Percentiles rank a stretch among this genome's conserved stretches.
Conservation (phyloP, 768 basidiomycete species). For the Suillus occidentalis region DNA sequence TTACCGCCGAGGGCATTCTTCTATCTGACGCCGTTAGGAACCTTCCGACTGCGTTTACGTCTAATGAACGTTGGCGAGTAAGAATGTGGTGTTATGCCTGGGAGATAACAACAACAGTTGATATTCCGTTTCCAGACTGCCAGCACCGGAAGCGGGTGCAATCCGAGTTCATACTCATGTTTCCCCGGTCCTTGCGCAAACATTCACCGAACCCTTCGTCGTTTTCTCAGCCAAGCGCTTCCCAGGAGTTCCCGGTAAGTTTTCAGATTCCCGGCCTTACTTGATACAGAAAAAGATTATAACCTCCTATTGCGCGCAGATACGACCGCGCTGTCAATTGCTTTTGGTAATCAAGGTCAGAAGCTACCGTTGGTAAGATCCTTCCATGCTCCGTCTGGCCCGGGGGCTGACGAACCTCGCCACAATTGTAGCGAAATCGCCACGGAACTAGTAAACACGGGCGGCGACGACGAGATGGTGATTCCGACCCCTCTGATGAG, state of each 20-base stretch:
- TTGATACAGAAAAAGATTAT: constrained; percentile 14
- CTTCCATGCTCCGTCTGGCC: constrained; percentile 22
- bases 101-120: constrained; percentile 17
- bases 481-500: constrained; percentile 66
- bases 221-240: constrained; percentile 94
- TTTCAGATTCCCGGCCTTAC: constrained; percentile 17
- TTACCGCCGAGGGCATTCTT: constrained; percentile 25
- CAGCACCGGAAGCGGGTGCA: constrained; percentile 72
- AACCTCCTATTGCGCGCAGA: constrained; percentile 44
- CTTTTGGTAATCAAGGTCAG: constrained; percentile 87
- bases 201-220: constrained; percentile 79
- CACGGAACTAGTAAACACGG: constrained; percentile 68
- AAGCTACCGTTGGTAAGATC: constrained; percentile 77
- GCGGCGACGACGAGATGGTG: constrained; percentile 54
- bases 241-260: constrained; percentile 86
- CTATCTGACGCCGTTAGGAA: constrained; percentile 49
- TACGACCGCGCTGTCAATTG: constrained; percentile 87
- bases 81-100: constrained; percentile 39
- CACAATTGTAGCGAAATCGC: constrained; percentile 65
- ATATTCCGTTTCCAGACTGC: constrained; percentile 46
- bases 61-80: constrained; percentile 91
- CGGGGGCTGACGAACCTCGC: constrained; percentile 23
- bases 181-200: constrained; percentile 80
- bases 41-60: constrained; percentile 82
- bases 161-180: constrained; percentile 61